Percentiles rank a stretch among this genome's conserved stretches.
These are phyloP conservation scores for Dictyostelium brefeldianum DNA, from an alignment of 78 protist genomes.

Conservation along the genomic window DNA sequence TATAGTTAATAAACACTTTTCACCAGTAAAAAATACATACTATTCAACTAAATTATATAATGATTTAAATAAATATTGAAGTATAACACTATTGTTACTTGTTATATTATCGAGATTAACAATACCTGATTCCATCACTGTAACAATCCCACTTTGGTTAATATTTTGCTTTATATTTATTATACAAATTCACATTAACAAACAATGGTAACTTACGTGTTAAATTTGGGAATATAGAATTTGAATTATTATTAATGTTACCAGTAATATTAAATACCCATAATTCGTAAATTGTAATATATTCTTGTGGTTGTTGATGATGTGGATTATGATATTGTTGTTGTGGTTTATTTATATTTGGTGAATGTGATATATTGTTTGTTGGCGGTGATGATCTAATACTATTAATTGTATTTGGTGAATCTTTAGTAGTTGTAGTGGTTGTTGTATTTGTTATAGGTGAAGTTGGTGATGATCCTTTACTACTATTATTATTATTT, in stretches of 20 bases:
- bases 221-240: no score
- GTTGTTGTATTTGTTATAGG: conserved; percentile 2
- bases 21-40: not conserved
- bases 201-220: no score
- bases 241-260: no score
- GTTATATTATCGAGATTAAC: not conserved
- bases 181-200: no score
- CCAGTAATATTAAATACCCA: conserved; percentile 46
- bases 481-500: not conserved
- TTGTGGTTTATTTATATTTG: not conserved
- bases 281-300: conserved; percentile 10
- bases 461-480: not conserved
- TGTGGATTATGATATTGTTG: not conserved
- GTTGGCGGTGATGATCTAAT: not conserved
- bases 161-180: no score
- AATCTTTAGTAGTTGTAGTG: not conserved
- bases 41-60: conserved; percentile 38
- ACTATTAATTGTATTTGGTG: not conserved
- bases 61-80: conserved; percentile 19
- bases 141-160: no score
- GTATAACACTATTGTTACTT: not conserved
- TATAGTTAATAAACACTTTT: no score
- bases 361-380: not conserved
- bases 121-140: conserved; percentile 22
- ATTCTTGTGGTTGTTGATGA: not conserved